Conservation (phyloP, 306 rosid genomes). For the Ammopiptanthus mongolicus region DNA sequence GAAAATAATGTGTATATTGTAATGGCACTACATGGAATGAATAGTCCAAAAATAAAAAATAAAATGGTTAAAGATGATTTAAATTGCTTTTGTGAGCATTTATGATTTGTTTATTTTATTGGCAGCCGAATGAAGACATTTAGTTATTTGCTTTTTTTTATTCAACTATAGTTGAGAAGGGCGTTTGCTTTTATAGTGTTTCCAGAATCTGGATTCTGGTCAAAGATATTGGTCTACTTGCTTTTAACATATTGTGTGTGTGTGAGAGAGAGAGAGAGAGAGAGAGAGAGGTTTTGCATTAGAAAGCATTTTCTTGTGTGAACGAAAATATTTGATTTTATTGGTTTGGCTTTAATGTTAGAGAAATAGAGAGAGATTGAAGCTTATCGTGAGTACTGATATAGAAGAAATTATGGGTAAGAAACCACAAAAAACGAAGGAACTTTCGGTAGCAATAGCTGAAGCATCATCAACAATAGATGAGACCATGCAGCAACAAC, state of each 20-base stretch:
- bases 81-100: neutral
- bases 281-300: neutral
- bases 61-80: neutral
- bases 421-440: conserved; percentile 72
- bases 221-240: conserved; percentile 44
- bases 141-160: conserved; percentile 14
- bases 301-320: neutral
- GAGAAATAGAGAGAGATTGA: neutral
- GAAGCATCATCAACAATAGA: conserved; percentile 63
- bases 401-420: conserved; percentile 45
- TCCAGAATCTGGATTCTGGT: conserved; percentile 37
- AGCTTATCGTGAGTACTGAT: neutral
- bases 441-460: conserved; percentile 68
- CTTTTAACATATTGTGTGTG: conserved; percentile 9
- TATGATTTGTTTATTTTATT: conserved; percentile 11
- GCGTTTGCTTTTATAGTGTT: conserved; percentile 24
- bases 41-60: conserved; percentile 2
- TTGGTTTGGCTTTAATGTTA: neutral
- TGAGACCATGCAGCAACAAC: conserved; percentile 20
- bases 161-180: conserved; percentile 12
- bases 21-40: neutral
- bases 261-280: neutral
- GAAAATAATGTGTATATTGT: neutral
- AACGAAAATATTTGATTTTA: conserved; percentile 12
- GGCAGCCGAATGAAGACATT: neutral